Conservation (phyloP, 176 grass and related monocot genomes). For the Urochloa ruziziensis region DNA sequence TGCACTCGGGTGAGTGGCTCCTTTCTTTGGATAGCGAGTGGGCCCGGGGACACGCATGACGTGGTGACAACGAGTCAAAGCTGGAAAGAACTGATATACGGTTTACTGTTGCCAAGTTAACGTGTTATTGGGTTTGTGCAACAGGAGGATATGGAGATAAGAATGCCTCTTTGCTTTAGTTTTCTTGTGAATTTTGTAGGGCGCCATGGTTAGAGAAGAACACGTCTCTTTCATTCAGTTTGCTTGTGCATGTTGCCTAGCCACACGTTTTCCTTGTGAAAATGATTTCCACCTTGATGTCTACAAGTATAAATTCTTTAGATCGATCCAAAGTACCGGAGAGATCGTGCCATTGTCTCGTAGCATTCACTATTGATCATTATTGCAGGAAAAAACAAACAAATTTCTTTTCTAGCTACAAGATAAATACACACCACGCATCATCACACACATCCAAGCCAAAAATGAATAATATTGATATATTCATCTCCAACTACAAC, state of each 20-base stretch:
- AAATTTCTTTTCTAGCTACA: neutral
- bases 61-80: neutral
- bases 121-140: neutral
- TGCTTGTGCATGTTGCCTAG: neutral
- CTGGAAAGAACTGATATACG: conserved; percentile 21
- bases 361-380: neutral
- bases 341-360: neutral
- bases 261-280: neutral
- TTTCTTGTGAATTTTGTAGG: neutral
- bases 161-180: neutral
- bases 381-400: neutral
- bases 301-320: neutral
- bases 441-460: neutral
- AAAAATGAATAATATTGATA: neutral
- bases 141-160: neutral
- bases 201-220: neutral
- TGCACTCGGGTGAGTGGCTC: neutral
- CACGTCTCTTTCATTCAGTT: neutral
- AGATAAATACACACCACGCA: neutral
- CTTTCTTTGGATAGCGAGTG: neutral
- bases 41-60: neutral
- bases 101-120: neutral
- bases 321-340: neutral
- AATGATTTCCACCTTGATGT: neutral
- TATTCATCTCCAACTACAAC: no score